Evolutionary conservation across 805 yeast species (phyloP).

Genomic region (Myxozyma lipomycoides): DNA sequence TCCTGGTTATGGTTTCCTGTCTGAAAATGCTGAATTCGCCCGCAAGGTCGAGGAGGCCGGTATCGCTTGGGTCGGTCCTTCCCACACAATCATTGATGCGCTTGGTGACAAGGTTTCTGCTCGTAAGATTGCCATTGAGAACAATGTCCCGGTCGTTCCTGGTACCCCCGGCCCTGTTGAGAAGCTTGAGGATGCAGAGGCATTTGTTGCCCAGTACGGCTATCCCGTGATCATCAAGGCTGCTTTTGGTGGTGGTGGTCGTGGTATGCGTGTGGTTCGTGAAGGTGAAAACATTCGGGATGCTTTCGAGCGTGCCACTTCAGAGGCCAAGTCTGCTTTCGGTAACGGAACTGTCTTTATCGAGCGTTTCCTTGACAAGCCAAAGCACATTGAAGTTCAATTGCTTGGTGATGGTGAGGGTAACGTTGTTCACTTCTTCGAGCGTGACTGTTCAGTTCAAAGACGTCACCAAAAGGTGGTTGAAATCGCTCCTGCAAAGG

Average conservation of each 20-base stretch:
- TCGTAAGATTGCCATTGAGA: constrained; percentile 74
- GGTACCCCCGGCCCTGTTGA: constrained; percentile 98
- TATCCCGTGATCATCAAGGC: constrained; percentile 97
- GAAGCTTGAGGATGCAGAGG: constrained; percentile 67
- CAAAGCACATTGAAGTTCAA: constrained; percentile 98
- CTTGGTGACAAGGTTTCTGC: constrained; percentile 98
- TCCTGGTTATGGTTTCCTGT: constrained; percentile 87
- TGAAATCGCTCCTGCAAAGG: constrained; percentile 96
- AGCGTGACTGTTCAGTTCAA: constrained; percentile 99
- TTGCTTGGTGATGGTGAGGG: constrained; percentile 90
- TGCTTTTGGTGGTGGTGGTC: constrained; percentile 99
- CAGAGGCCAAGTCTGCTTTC: constrained; percentile 93
- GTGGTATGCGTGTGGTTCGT: constrained; percentile 98
- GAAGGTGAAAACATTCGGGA: constrained; percentile 91
- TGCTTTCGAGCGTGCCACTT: constrained; percentile 88
- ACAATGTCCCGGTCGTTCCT: constrained; percentile 89
- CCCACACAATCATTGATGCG: constrained; percentile 78
- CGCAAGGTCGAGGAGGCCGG: constrained; percentile 85
- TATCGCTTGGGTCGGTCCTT: constrained; percentile 94
- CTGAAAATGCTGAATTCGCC: constrained; percentile 92
- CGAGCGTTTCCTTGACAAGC: constrained; percentile 90
- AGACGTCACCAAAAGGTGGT: constrained; percentile 99
- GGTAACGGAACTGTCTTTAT: constrained; percentile 98
- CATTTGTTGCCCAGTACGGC: constrained; percentile 79
- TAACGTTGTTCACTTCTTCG: constrained; percentile 90